These are phyloP conservation scores for Cercospora sp. DNA, from an alignment of 2,329 filamentous ascomycete genomes.

Conservation along the genomic window DNA sequence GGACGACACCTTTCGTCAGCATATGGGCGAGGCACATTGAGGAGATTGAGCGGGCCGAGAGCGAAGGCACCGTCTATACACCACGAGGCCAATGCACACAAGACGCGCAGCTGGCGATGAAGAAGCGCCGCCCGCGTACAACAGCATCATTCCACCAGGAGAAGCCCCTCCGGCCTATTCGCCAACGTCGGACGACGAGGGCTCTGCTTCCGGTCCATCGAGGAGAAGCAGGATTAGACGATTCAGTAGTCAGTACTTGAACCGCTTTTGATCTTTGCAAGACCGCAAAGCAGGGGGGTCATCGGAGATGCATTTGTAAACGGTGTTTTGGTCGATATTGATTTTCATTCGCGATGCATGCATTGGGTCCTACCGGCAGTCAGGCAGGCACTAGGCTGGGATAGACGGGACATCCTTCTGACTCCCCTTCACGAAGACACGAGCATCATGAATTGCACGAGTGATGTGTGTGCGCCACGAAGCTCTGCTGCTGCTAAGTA, in stretches of 20 bases:
- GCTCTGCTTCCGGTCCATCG: constrained; percentile 2
- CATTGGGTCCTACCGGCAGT: neutral
- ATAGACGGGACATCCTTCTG: constrained; percentile 5
- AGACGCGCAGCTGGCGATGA: constrained; percentile 31
- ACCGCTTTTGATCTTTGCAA: constrained; percentile 5
- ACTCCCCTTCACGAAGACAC: constrained; percentile 2
- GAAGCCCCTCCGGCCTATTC: constrained; percentile 39
- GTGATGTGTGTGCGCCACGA: constrained; percentile 3
- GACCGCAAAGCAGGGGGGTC: neutral
- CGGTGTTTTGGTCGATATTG: neutral
- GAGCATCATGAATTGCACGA: constrained; percentile 5
- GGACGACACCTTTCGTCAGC: constrained; percentile 35
- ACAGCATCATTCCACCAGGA: constrained; percentile 31
- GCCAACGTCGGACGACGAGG: constrained; percentile 35
- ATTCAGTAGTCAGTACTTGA: constrained; percentile 19
- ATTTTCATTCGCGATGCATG: neutral
- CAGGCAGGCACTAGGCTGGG: neutral
- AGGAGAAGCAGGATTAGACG: constrained; percentile 17
- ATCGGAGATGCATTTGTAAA: neutral
- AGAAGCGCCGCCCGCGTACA: constrained; percentile 37
- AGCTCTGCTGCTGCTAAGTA: constrained; percentile 3
- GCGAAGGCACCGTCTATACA: constrained; percentile 22
- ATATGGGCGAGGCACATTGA: constrained; percentile 36
- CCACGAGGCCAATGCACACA: constrained; percentile 29
- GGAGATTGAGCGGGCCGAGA: constrained; percentile 24